Percentiles rank a stretch among this genome's conserved stretches.
Evolutionary conservation across 768 basidiomycete species (phyloP).

Genomic region (Dacryopinax primogenitus): DNA sequence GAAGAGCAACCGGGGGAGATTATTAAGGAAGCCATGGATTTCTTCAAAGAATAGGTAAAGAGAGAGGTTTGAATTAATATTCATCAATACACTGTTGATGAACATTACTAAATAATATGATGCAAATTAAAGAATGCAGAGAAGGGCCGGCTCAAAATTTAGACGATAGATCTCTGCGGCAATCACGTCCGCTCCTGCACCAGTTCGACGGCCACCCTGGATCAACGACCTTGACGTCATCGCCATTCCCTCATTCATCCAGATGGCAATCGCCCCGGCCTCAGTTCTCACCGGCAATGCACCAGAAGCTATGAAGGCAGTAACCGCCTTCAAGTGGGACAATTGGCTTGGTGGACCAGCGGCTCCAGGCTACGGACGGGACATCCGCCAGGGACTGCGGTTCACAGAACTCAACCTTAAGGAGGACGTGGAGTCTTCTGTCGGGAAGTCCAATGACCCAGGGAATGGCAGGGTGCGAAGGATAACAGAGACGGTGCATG

Average conservation of each 20-base stretch:
- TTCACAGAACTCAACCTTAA: background rate
- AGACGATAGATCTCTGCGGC: too few species aligned
- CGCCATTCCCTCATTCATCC: background rate
- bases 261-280: background rate
- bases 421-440: background rate
- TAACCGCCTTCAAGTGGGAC: background rate
- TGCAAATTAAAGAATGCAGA: too few species aligned
- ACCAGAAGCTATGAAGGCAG: background rate
- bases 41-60: constrained; percentile 13
- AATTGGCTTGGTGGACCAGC: background rate
- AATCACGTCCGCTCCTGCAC: too few species aligned
- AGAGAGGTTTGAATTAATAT: too few species aligned
- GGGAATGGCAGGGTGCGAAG: background rate
- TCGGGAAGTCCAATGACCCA: background rate
- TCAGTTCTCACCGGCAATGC: background rate
- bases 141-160: too few species aligned
- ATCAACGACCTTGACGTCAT: background rate
- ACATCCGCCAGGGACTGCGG: background rate
- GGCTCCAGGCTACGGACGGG: background rate
- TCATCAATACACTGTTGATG: too few species aligned
- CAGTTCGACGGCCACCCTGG: too few species aligned
- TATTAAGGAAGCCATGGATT: constrained; percentile 16
- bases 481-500: background rate
- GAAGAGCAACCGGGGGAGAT: constrained; percentile 21
- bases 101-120: too few species aligned